Base-by-base conservation (phyloP, 176 grass and related monocot genomes). In the Cenchrus fungigraminus region DNA sequence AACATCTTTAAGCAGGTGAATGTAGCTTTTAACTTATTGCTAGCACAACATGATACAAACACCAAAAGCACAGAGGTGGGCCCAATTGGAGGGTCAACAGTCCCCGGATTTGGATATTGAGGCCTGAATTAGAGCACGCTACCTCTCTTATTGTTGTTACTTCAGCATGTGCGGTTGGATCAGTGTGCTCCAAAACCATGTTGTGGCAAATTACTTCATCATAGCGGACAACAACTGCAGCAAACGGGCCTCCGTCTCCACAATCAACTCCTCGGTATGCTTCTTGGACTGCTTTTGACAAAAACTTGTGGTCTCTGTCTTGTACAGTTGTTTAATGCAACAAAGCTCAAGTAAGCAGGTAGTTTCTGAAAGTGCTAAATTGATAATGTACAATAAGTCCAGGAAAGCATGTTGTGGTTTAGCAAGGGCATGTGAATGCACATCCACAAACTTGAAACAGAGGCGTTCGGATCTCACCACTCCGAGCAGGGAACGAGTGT, bases 181-280 rank as follows among this genome's bases (percentile, higher is more conserved):
- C 95, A 4, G 92, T 94, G 74, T 91, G 55, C 43, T 91, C 91
- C 74, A 94, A 83, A 82, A 97, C 95, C 95, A 94, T 94, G 86
- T 97, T 97, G 74, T 97, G 95, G 79, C 95, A 97, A n/a, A 97
- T 19, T 65, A 94, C 59, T 85, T 97, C 92, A n/a, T 97, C 90
- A 65, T 97, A 91, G 32, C 40, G 54, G 68, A 97, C 95, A 31
- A 97, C 95, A 70, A 97, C 95, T 5, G 95, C 92, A 19, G 90
- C 95, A 89, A 94, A 97, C 2, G 95, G 95, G 25, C 25, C 25
- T 25, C 25, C 25, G 25, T 25, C 25, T 25, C 25, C 25, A 25
- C 25, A 25, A 25, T 25, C 25, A 25, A 25, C 25, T 25, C 25
- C 25, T 25, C 25, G 25, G 25, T 25, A 25, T 25, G 25, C 25